Evolutionary conservation across 371 early-diverging fungal species (phyloP).

Genomic region (Mucor saturninus): DNA sequence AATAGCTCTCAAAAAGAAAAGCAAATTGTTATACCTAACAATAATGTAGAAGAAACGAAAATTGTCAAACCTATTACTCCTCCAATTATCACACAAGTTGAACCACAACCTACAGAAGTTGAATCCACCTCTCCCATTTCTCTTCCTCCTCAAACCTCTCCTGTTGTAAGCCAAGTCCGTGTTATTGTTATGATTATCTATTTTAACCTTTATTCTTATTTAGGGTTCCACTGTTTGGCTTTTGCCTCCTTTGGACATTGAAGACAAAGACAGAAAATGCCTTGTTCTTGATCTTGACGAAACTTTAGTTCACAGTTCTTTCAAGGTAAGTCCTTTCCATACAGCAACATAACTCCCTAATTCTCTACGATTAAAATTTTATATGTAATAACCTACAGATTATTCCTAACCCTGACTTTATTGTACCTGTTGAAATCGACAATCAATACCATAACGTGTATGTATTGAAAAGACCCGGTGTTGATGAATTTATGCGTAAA

Average conservation of each 20-base stretch:
- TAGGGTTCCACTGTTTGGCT: constrained; percentile 40
- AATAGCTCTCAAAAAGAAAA: constrained; percentile 16
- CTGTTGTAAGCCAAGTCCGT: constrained; percentile 13
- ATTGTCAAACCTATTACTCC: constrained; percentile 8
- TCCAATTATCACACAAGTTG: constrained; percentile 18
- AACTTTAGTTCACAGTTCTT: constrained; percentile 69
- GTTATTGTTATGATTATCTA: background rate
- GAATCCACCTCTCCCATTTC: constrained; percentile 25
- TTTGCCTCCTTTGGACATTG: constrained; percentile 44
- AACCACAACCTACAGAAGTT: constrained; percentile 1
- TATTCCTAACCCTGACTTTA: constrained; percentile 83
- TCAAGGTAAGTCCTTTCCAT: constrained; percentile 44
- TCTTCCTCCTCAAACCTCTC: constrained; percentile 21
- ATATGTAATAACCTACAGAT: constrained; percentile 38
- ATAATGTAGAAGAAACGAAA: constrained; percentile 3
- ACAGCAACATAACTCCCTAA: background rate
- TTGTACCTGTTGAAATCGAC: constrained; percentile 92
- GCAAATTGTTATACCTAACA: constrained; percentile 4
- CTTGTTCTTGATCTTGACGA: constrained; percentile 73
- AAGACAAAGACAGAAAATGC: constrained; percentile 52
- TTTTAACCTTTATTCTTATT: background rate
- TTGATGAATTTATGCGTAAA: constrained; percentile 88
- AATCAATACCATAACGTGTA: constrained; percentile 91
- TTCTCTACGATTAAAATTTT: background rate
- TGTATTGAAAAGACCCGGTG: constrained; percentile 95